phyloP scores from a whole-genome alignment of 2,329 filamentous ascomycete species.

The Niveomyces coronatus region DNA sequence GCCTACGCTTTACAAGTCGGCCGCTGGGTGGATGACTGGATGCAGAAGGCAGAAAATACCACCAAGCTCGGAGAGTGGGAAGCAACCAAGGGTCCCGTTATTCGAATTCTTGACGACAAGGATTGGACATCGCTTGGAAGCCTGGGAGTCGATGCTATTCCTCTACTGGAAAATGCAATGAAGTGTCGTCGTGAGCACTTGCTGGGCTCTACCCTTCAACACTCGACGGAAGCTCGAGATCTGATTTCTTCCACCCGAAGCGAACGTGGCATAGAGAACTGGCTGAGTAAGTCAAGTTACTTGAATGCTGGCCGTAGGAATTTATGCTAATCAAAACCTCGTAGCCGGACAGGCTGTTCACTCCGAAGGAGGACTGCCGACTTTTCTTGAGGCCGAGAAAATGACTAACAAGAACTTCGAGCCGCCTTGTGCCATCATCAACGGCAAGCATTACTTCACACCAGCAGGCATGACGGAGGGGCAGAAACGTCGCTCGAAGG shows the following conservation, averaged over 20 bases:
- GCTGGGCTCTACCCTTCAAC: conserved; percentile 10
- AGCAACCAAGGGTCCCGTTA: conserved; percentile 15
- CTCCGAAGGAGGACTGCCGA: conserved; percentile 19
- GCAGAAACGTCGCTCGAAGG: conserved; percentile 4
- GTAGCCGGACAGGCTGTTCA: conserved; percentile 21
- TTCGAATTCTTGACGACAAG: conserved; percentile 17
- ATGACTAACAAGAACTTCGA: not conserved
- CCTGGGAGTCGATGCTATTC: conserved; percentile 20
- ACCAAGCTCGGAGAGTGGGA: conserved; percentile 23
- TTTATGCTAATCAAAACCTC: conserved; percentile 11
- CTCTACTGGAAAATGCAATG: conserved; percentile 23
- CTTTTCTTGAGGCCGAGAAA: not conserved
- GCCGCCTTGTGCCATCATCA: conserved; percentile 9
- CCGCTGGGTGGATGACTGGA: conserved; percentile 29
- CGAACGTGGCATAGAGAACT: conserved; percentile 21
- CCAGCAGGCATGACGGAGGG: not conserved
- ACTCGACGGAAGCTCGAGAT: conserved; percentile 15
- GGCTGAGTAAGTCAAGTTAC: conserved; percentile 23
- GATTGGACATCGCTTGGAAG: conserved; percentile 21
- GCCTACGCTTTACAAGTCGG: conserved; percentile 20
- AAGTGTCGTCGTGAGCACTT: conserved; percentile 21
- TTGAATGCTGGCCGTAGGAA: not conserved
- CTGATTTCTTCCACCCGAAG: conserved; percentile 17
- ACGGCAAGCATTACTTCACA: conserved; percentile 7
- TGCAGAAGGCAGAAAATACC: conserved; percentile 19